phyloP scores from a whole-genome alignment of 2,329 filamentous ascomycete genomes.

The Macrophomina tecta region DNA sequence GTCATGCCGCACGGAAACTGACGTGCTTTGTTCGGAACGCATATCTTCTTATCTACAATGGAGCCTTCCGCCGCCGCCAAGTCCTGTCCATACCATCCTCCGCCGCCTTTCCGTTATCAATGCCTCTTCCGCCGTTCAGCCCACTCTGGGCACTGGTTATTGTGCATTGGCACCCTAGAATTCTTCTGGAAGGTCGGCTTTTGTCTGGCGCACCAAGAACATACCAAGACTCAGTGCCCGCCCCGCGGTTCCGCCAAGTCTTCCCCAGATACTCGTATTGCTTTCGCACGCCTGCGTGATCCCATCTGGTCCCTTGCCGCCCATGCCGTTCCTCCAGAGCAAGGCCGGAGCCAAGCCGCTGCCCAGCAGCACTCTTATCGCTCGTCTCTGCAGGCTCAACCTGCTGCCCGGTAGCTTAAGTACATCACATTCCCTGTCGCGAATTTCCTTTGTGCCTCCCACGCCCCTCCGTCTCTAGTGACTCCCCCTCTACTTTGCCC shows the following conservation, averaged over 20 bases:
- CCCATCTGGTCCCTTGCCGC: neutral
- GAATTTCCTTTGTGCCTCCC: neutral
- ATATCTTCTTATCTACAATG: neutral
- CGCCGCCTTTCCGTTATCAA: constrained; percentile 2
- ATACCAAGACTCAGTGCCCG: constrained; percentile 8
- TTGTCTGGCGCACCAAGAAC: neutral
- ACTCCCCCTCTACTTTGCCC: neutral
- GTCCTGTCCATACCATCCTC: neutral
- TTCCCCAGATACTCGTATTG: constrained; percentile 21
- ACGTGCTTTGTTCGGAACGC: neutral
- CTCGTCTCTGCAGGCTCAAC: neutral
- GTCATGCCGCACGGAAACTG: neutral
- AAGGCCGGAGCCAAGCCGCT: neutral
- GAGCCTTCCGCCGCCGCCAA: constrained; percentile 12
- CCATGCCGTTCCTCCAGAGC: neutral
- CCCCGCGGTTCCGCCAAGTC: constrained; percentile 11
- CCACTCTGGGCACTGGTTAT: constrained; percentile 3
- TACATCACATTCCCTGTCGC: constrained; percentile 1
- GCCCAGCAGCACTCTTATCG: constrained; percentile 2
- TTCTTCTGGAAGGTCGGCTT: constrained; percentile 21
- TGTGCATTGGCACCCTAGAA: constrained; percentile 20
- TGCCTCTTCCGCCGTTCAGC: neutral
- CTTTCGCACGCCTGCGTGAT: neutral
- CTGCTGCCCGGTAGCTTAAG: neutral
- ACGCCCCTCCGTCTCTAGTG: neutral